Base-by-base conservation (phyloP, 805 yeast genomes). In the Deakozyma indianensis region DNA sequence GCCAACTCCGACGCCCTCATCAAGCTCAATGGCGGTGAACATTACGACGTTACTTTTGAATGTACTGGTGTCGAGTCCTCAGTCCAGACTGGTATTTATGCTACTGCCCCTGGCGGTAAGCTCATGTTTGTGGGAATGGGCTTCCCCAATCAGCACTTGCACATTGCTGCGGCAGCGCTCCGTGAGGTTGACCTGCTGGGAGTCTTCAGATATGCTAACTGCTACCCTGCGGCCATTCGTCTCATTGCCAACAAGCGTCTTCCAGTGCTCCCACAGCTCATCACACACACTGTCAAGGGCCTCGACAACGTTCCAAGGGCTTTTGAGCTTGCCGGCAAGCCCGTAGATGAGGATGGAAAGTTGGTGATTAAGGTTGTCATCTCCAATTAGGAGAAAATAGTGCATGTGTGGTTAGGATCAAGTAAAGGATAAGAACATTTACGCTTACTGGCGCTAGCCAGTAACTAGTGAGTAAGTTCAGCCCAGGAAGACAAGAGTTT, bases 11-110 rank as follows among this genome's bases (percentile, higher is more conserved):
- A 48, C 20, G 59, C 52, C 3, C 59, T 63, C 1, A 22, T 49
- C 23, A 51, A 52, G 18, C 49, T 54, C 4, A 54, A 65, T 7
- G 58, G 51, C 1, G 52, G 55, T 7, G 44, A 44, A 9, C 54
- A 49, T 4, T 79, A 81, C 35, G 64, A 68, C 42, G 74, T 78
- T 35, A 77, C 79, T 15, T 70, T 82, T 60, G 92, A 82, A 60
- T 79, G 84, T 50, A 74, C 88, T 7, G 92, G 92, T 46, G 81
- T 81, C 41, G 81, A 76, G 53, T 69, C 70, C 32, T 80, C 87
- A 55, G 77, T 81, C 48, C 69, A 73, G 48, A 66, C 73, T 52
- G 85, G 81, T 44, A 71, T 82, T 38, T 64, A 69, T 41, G 66
- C 74, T 40, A 64, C 80, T 45, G 70, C 64, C 41, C 66, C 75